Percentiles rank a stretch among this genome's conserved stretches.
These are phyloP conservation scores for Aspergillus oerlinghausenensis DNA, from an alignment of 2,329 filamentous ascomycete species.

Conservation along the genomic window DNA sequence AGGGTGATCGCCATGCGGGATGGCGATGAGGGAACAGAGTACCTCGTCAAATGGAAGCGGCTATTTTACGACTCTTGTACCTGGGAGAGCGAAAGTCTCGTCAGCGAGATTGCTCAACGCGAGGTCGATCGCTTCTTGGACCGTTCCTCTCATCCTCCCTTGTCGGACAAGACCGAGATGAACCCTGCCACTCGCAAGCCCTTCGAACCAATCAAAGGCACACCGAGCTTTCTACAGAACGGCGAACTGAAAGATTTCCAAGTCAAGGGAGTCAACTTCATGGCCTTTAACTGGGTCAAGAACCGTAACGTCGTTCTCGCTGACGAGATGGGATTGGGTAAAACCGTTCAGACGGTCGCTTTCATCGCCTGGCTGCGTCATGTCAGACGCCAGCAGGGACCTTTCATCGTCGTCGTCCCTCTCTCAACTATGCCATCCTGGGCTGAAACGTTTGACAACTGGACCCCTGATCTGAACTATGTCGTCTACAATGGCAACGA, in stretches of 20 bases:
- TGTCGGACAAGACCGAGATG: conserved; percentile 72
- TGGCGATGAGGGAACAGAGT: conserved; percentile 76
- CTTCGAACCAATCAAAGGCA: conserved; percentile 68
- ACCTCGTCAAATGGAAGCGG: conserved; percentile 95
- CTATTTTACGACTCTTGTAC: conserved; percentile 91
- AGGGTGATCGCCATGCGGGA: conserved; percentile 81
- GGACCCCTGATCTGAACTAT: conserved; percentile 95
- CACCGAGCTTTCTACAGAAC: conserved; percentile 78
- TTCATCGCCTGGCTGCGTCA: conserved; percentile 97
- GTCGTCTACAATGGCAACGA: conserved; percentile 93
- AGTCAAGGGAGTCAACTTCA: conserved; percentile 87
- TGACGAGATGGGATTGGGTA: conserved; percentile 97
- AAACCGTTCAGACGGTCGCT: conserved; percentile 94
- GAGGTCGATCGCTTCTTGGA: conserved; percentile 91
- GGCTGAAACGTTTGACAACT: conserved; percentile 96
- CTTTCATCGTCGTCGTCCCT: conserved; percentile 94
- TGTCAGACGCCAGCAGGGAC: conserved; percentile 81
- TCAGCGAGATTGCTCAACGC: conserved; percentile 74
- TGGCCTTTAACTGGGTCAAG: conserved; percentile 92
- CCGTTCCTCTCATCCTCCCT: conserved; percentile 72
- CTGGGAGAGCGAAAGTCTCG: conserved; percentile 75
- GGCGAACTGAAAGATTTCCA: conserved; percentile 91
- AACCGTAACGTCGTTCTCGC: conserved; percentile 94
- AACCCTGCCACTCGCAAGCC: conserved; percentile 69
- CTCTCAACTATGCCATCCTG: conserved; percentile 96